Conservation (phyloP, 805 yeast genomes). For the Sugiyamaella qingdaonensis region DNA sequence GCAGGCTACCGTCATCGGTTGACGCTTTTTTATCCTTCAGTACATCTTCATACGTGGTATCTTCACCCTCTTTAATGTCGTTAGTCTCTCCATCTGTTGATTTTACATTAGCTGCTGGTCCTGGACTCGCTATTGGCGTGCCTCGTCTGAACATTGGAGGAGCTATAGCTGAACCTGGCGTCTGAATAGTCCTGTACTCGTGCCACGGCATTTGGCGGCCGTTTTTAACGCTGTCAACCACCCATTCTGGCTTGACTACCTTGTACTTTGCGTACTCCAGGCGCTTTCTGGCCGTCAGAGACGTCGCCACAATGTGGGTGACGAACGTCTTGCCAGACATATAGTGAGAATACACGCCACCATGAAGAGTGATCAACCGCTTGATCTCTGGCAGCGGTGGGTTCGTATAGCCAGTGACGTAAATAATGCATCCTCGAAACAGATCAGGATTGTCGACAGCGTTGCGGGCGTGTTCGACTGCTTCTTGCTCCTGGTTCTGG, state of each 20-base stretch:
- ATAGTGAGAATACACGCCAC: conserved; percentile 72
- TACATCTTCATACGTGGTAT: no score
- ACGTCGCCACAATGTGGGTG: conserved; percentile 80
- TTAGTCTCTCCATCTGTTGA: no score
- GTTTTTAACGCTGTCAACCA: conserved; percentile 55
- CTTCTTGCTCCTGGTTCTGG: conserved; percentile 39
- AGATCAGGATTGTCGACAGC: conserved; percentile 37
- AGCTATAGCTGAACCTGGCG: neutral
- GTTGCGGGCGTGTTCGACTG: conserved; percentile 3
- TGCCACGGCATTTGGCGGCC: conserved; percentile 61
- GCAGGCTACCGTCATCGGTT: no score
- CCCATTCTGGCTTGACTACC: conserved; percentile 83
- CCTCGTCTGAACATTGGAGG: neutral
- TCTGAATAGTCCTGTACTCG: conserved; percentile 49
- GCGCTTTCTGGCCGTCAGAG: conserved; percentile 71
- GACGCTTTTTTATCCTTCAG: no score
- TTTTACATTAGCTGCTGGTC: no score
- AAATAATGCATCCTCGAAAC: conserved; percentile 60
- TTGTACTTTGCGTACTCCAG: conserved; percentile 60
- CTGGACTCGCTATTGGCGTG: no score
- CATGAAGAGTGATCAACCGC: conserved; percentile 65
- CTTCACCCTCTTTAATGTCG: neutral
- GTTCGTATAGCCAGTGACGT: conserved; percentile 84
- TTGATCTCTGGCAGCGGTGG: conserved; percentile 77
- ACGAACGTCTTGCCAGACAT: conserved; percentile 66